Percentiles rank a stretch among this genome's conserved stretches.
Evolutionary conservation across 2,329 filamentous ascomycete species (phyloP).

Genomic region (Penicillium sp.): DNA sequence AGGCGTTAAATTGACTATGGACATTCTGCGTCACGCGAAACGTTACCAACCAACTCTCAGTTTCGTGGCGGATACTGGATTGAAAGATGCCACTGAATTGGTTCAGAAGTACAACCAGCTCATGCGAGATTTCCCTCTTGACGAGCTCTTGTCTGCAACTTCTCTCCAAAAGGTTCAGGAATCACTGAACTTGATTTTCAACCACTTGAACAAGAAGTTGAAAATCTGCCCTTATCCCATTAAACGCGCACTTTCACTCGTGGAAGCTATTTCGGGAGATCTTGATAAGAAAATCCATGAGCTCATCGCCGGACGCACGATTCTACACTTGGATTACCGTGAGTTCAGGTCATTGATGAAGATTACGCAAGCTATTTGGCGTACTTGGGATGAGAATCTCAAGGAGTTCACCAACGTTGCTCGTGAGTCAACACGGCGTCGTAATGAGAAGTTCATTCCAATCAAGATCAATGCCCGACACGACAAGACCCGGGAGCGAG

Average conservation of each 20-base stretch:
- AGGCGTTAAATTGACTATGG: constrained; percentile 85
- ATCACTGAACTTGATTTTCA: constrained; percentile 85
- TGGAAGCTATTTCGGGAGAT: constrained; percentile 94
- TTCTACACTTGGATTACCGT: constrained; percentile 89
- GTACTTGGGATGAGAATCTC: constrained; percentile 90
- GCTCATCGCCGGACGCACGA: constrained; percentile 78
- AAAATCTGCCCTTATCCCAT: constrained; percentile 96
- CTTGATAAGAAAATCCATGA: constrained; percentile 83
- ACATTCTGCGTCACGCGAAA: constrained; percentile 95
- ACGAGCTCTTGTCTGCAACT: constrained; percentile 90
- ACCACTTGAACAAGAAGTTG: constrained; percentile 95
- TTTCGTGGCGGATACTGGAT: constrained; percentile 90
- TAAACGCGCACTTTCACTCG: constrained; percentile 84
- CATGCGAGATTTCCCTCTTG: constrained; percentile 96
- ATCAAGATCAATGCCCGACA: constrained; percentile 94
- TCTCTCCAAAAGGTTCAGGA: constrained; percentile 87
- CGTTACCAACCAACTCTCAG: constrained; percentile 97
- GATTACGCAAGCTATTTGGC: constrained; percentile 81
- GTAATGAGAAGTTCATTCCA: constrained; percentile 97
- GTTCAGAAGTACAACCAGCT: constrained; percentile 99
- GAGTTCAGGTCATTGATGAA: constrained; percentile 88
- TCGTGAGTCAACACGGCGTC: constrained; percentile 86
- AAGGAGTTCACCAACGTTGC: constrained; percentile 99
- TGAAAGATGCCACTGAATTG: constrained; percentile 93
- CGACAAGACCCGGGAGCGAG: constrained; percentile 80